Evolutionary conservation across 1,284 basidiomycete genomes (phyloP).

Genomic region (Apiotrichum mycotoxinovorans): DNA sequence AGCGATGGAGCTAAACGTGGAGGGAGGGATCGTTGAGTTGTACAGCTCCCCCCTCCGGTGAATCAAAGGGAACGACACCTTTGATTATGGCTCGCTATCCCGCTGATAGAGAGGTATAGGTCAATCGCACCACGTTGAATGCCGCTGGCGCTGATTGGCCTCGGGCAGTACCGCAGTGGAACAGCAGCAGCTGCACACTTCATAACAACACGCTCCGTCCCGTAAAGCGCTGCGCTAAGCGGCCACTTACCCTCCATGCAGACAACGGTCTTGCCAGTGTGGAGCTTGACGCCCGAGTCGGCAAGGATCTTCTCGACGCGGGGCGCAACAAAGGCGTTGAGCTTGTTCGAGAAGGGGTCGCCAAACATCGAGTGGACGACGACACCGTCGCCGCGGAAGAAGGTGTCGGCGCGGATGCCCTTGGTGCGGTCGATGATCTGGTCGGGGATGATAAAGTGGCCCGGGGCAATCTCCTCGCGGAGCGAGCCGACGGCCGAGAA

Average conservation of each 20-base stretch:
- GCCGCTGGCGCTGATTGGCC: too few species aligned
- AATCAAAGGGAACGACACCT: too few species aligned
- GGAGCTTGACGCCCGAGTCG: constrained; percentile 60
- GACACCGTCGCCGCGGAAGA: constrained; percentile 75
- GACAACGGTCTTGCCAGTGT: constrained; percentile 78
- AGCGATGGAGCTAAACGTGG: too few species aligned
- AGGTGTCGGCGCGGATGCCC: constrained; percentile 76
- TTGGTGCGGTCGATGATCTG: constrained; percentile 98
- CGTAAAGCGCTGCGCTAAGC: too few species aligned
- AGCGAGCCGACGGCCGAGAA: constrained; percentile 97
- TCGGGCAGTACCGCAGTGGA: too few species aligned
- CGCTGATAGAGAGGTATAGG: too few species aligned
- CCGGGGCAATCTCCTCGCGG: constrained; percentile 87
- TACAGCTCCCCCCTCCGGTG: too few species aligned
- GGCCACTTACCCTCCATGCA: constrained; percentile 99
- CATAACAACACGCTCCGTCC: too few species aligned
- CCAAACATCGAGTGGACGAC: constrained; percentile 94
- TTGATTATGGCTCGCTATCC: too few species aligned
- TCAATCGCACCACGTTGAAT: too few species aligned
- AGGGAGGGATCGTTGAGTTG: too few species aligned
- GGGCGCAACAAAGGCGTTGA: constrained; percentile 67
- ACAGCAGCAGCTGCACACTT: too few species aligned
- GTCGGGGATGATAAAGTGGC: constrained; percentile 81
- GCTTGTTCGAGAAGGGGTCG: constrained; percentile 72
- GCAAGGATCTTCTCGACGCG: constrained; percentile 63